A percentile compares a stretch with the other conserved stretches of the same genome.
phyloP scores from a whole-genome alignment of 345 rosid species.

The Syzygium aromaticum region DNA sequence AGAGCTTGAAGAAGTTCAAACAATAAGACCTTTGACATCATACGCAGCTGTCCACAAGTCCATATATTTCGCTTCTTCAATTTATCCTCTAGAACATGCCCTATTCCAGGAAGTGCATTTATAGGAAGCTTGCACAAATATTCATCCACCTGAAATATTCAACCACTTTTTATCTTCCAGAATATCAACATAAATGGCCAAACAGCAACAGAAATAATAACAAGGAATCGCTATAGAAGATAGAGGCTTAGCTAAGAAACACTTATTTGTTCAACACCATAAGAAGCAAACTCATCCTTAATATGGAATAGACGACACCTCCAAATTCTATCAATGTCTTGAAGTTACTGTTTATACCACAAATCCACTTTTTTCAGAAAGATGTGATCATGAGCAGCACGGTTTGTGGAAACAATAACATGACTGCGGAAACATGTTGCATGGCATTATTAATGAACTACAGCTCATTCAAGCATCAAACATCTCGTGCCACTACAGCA shows the following conservation, averaged over 20 bases:
- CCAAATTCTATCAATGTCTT: not conserved
- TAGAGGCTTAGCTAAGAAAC: not conserved
- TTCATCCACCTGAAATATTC: constrained; percentile 52
- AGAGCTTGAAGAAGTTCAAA: not conserved
- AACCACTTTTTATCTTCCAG: not conserved
- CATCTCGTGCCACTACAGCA: not conserved
- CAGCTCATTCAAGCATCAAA: not conserved
- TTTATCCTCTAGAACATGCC: constrained; percentile 71
- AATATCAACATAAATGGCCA: not conserved
- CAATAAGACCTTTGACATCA: constrained; percentile 56
- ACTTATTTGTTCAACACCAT: not conserved
- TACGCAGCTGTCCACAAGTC: constrained; percentile 72
- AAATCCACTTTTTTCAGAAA: not conserved
- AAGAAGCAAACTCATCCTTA: not conserved
- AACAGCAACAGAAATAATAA: not conserved
- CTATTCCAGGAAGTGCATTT: constrained; percentile 84
- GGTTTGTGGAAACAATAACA: not conserved
- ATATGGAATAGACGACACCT: not conserved
- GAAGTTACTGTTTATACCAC: not conserved
- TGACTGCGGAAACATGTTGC: not conserved
- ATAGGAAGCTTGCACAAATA: constrained; percentile 62
- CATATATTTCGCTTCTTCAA: constrained; percentile 51
- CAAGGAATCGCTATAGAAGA: not conserved
- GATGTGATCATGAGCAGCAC: not conserved
- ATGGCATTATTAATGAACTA: not conserved